A percentile compares a stretch with the other conserved stretches of the same genome.
phyloP scores from a whole-genome alignment of 345 rosid species.

The Arabidopsis arenosa region DNA sequence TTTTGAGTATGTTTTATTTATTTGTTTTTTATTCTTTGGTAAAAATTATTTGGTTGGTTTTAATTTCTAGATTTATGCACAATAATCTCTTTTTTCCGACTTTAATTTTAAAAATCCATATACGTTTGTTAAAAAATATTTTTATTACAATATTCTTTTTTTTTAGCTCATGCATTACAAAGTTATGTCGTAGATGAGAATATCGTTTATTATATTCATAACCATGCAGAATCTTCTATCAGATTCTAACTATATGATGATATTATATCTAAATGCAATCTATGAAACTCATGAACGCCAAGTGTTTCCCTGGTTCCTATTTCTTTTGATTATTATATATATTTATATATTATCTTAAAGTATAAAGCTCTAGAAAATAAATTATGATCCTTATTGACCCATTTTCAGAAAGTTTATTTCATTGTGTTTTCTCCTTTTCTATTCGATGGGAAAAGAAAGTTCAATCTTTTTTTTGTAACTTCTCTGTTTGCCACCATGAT shows the following conservation, averaged over 20 bases:
- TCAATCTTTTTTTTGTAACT: not conserved
- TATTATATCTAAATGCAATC: not conserved
- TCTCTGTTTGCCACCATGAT: conserved; percentile 28
- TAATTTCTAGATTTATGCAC: not conserved
- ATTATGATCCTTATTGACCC: not conserved
- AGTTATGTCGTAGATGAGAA: not conserved
- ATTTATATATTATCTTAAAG: not conserved
- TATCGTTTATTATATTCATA: conserved; percentile 1
- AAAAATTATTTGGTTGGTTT: not conserved
- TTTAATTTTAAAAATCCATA: too few relatives aligned
- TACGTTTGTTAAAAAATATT: not conserved
- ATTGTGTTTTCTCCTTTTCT: conserved; percentile 4
- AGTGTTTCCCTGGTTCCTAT: not conserved
- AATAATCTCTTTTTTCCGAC: not conserved
- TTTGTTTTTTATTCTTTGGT: too few relatives aligned
- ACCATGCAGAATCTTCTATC: not conserved
- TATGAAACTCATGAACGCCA: conserved; percentile 24
- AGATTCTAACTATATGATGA: not conserved
- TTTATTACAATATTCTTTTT: too few relatives aligned
- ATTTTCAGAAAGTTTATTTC: conserved; percentile 6
- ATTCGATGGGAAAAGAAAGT: conserved; percentile 12
- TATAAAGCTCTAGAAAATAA: not conserved
- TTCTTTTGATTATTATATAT: not conserved
- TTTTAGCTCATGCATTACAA: not conserved
- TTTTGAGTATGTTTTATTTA: not conserved